Base-by-base conservation (phyloP, 257 asterid species). In the Solanum virginianum region DNA sequence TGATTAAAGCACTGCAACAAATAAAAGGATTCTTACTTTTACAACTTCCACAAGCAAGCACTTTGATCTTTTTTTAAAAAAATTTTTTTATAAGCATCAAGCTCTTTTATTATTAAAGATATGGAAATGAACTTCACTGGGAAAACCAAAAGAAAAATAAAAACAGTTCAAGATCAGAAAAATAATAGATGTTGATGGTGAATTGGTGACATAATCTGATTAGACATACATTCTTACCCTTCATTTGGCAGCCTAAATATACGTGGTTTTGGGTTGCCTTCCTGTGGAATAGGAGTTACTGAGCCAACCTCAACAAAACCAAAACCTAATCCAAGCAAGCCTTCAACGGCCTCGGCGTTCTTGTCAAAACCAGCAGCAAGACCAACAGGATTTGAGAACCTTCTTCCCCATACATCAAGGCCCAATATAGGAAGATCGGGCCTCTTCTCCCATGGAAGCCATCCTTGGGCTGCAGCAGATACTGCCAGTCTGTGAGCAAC, bases 251-350 rank as follows among this genome's bases (percentile, higher is more conserved):
- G 87, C 92, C 99, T 91, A 91, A 95, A 97, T 36, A 97, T 94
- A 56, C 99, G 99, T 84, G 99, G 99, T 92, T 94, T 95, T 84
- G 99, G 96, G 89, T 95, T 95, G 69, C 99, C 99, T 85, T 97
- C 99, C 87, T 97, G 99, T 14, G 98, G 99, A 80, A 89, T 91
- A 1, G 99, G 99, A 83, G 99, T 97, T 82, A 97, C 99, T 1
- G 99, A 95, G 81, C 99, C 99, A 89, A 97, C 99, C 92, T 95
- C 98, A 74, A 95, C 98, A 90, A 97, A 97, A 79, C 99, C 98
- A 86, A 97, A 97, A 83, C 99, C 99, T 86, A 95, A 86, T 32
- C 97, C 98, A 22, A 97, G 98, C 86, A 97, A 90, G 47, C 99
- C 98, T 88, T 97, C 99, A 88, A 97, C 94, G 66, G 98, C 98